Base-by-base conservation (phyloP, 2,329 filamentous ascomycete genomes). In the Colletotrichum cuscutae region DNA sequence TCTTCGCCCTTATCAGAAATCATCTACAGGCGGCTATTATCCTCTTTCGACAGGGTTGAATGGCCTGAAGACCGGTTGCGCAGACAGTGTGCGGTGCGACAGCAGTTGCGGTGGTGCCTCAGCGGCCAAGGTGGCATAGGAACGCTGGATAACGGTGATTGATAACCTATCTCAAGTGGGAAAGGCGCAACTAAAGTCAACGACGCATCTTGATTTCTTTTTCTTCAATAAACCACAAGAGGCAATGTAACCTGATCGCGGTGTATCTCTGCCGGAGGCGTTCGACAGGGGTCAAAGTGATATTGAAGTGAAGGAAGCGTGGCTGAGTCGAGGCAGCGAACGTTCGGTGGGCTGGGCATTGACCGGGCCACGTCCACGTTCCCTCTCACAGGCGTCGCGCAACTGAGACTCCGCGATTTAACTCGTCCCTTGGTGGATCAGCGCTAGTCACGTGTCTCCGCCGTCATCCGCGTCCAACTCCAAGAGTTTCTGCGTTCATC, bases 21-120 rank as follows among this genome's bases (percentile, higher is more conserved):
- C n/a, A 62, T 32, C 19, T 9, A 64, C 57, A 49, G 30, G 58
- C 53, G 42, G 13, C 6, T 67, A n/a, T 66, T 77, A 68, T 78
- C 42, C 76, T 77, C 75, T 72, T 77, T 76, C 64, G 73, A 72
- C 74, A 59, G 74, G 75, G 77, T 81, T 81, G 68, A 76, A 75
- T 68, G 65, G 77, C 78, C 72, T 77, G 76, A 80, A 75, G 76
- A 30, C 76, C 73, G 76, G 77, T 81, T 82, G 76, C 75, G 78
- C 74, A 76, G 80, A 78, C 75, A 72, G 64, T 68, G 72, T 75
- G 78, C 70, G 66, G 77, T 78, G 77, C 68, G 75, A 77, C 76
- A 76, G 69, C 74, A 75, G 78, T 78, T 78, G 42, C 19, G 72
- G 56, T 49, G 65, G 28, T 71, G 58, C 56, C 62, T 72, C 26